Base-by-base conservation (phyloP, 441 rosid species). In the Syzygium syzygioides region DNA sequence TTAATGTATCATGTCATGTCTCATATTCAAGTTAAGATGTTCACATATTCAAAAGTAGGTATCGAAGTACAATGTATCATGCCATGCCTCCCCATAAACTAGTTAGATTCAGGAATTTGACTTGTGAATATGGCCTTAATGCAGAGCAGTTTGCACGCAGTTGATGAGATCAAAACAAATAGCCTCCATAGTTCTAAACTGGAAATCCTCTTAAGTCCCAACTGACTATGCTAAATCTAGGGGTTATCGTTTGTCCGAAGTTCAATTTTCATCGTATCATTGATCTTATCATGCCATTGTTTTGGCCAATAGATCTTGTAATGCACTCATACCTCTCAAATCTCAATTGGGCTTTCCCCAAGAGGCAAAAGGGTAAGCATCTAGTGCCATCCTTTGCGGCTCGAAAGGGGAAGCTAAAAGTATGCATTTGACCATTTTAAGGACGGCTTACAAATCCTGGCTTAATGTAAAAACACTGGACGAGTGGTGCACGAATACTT, bases 21-120 rank as follows among this genome's bases (percentile, higher is more conserved):
- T 20, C 14, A 2, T 3, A 37, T 71, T 28, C 14, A 37, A 37
- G 80, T 6, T 11, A 45, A 37, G 80, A 71, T 71, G 80, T 5
- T 71, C 48, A 45, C 48, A 7, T 45, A 45, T 45, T 45, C 48
- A 45, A 45, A 45, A 45, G 48, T 45, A 45, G 48, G 48, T 7
- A 45, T 57, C 9, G 11, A 57, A 23, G 23, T 57, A 3, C 13
- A 9, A 57, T 23, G 9, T 4, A 23, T 57, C 2, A 4, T 25
- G 1, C 4, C 4, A 0, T 26, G 17, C 28, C 17, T 71, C 50
- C 14, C 11, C 2, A 37, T 37, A 6, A 37, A 6, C 8, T 1
- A 37, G 2, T 71, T 41, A 34, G 1, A 19, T 71, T 11, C 7
- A 37, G 12, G 50, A 71, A 71, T 71, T 71, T 71, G 50, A 71